Conservation (phyloP, 1,284 basidiomycete species). For the Cryptococcus sp. region DNA sequence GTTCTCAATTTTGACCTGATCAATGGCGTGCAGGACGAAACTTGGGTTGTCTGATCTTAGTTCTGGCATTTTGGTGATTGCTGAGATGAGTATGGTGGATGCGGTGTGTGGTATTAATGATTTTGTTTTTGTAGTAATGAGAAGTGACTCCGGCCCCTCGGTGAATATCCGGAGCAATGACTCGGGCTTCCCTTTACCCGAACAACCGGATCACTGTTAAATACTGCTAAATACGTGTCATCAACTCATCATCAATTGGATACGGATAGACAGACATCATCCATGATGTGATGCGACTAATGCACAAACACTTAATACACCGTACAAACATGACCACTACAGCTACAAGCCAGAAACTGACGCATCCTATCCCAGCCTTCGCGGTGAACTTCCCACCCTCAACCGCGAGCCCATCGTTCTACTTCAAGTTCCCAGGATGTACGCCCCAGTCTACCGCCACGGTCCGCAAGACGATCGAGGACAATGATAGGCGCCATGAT, state of each 20-base stretch:
- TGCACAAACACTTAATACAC: no score
- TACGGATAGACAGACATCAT: no score
- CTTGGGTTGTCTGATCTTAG: slow-evolving; percentile 42
- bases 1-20: slow-evolving; percentile 48
- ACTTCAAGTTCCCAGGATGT: slow-evolving; percentile 51
- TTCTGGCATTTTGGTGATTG: slow-evolving; percentile 3
- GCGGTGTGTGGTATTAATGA: no score
- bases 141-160: background rate
- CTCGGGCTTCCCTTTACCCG: background rate
- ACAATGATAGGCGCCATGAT: slow-evolving; percentile 58
- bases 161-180: background rate
- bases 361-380: background rate
- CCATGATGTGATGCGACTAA: no score
- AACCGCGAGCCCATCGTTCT: slow-evolving; percentile 23
- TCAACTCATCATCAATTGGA: no score
- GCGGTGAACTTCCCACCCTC: slow-evolving; percentile 28
- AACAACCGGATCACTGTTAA: background rate
- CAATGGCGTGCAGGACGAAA: slow-evolving; percentile 46
- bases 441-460: slow-evolving; percentile 53
- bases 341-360: background rate
- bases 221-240: no score
- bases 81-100: background rate
- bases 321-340: no score
- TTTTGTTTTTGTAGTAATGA: no score
- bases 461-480: slow-evolving; percentile 54